phyloP scores from a whole-genome alignment of 257 asterid species.

The Petunia secreta region DNA sequence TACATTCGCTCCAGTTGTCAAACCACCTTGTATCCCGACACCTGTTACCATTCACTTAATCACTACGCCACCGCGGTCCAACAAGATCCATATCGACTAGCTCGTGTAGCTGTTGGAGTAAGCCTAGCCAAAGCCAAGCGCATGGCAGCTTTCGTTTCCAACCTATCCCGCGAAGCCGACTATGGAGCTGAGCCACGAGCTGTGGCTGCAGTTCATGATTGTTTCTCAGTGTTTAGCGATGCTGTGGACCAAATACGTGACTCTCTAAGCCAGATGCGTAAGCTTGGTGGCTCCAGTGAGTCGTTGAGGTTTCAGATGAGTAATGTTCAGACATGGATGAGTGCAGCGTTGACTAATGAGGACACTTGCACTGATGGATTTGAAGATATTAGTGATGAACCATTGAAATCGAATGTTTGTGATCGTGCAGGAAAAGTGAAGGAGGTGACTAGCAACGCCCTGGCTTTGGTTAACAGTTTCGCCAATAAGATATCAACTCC shows the following conservation, averaged over 20 bases:
- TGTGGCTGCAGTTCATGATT: slow-evolving; percentile 70
- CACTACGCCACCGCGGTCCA: slow-evolving; percentile 31
- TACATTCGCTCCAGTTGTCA: slow-evolving; percentile 28
- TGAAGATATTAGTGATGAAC: slow-evolving; percentile 48
- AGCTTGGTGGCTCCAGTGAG: slow-evolving; percentile 49
- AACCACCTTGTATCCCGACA: slow-evolving; percentile 25
- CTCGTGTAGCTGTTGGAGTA: slow-evolving; percentile 27
- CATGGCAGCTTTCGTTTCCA: slow-evolving; percentile 26
- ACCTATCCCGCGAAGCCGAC: slow-evolving; percentile 50
- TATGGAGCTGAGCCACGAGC: slow-evolving; percentile 57
- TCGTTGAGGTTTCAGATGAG: slow-evolving; percentile 72
- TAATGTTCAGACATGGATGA: slow-evolving; percentile 97
- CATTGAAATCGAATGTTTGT: slow-evolving; percentile 54
- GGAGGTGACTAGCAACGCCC: slow-evolving; percentile 82
- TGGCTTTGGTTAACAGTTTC: slow-evolving; percentile 70
- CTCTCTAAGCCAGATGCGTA: slow-evolving; percentile 73
- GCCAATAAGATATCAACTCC: slow-evolving; percentile 43
- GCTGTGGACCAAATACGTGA: slow-evolving; percentile 72
- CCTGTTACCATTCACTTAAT: slow-evolving; percentile 30
- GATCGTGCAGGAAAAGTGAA: slow-evolving; percentile 50
- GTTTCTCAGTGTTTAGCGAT: slow-evolving; percentile 59
- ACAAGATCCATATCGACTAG: slow-evolving; percentile 25
- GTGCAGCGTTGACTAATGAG: slow-evolving; percentile 87
- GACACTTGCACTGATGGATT: slow-evolving; percentile 93
- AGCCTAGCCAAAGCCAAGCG: slow-evolving; percentile 30